phyloP scores from a whole-genome alignment of 2,329 filamentous ascomycete genomes.

The Talaromyces funiculosus region DNA sequence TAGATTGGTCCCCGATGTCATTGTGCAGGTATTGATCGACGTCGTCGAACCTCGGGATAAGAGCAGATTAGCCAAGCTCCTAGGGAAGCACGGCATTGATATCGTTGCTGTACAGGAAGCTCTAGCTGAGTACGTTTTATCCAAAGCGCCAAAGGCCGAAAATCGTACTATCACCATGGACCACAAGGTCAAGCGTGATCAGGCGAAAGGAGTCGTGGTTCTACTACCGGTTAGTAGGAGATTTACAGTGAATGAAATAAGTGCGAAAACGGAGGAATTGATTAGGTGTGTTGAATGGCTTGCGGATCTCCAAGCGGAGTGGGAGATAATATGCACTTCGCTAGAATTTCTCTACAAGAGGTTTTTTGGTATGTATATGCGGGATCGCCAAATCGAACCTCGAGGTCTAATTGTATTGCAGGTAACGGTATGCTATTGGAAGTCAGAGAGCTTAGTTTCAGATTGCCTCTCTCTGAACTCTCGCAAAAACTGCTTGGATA shows the following conservation, averaged over 20 bases:
- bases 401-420: conserved; percentile 26
- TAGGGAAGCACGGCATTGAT: conserved; percentile 69
- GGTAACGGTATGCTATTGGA: conserved; percentile 45
- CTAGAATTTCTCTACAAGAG: conserved; percentile 72
- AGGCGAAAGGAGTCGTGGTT: conserved; percentile 5
- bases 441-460: conserved; percentile 49
- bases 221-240: conserved; percentile 59
- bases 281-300: conserved; percentile 84
- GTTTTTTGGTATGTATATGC: conserved; percentile 67
- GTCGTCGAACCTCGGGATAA: conserved; percentile 63
- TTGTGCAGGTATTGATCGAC: conserved; percentile 72
- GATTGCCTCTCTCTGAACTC: conserved; percentile 47
- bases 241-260: conserved; percentile 60
- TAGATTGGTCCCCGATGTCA: conserved; percentile 60
- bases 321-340: conserved; percentile 62
- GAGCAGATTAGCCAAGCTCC: conserved; percentile 63
- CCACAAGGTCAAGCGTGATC: conserved; percentile 8
- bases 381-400: background rate
- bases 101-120: conserved; percentile 66
- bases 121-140: conserved; percentile 46
- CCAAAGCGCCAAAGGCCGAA: background rate
- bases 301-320: conserved; percentile 65
- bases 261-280: conserved; percentile 62
- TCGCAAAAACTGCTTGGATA: conserved; percentile 37
- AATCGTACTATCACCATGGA: conserved; percentile 3